A percentile compares a stretch with the other conserved stretches of the same genome.
phyloP scores from a whole-genome alignment of 1,139 yeast genomes.

The Pichia sp. region DNA sequence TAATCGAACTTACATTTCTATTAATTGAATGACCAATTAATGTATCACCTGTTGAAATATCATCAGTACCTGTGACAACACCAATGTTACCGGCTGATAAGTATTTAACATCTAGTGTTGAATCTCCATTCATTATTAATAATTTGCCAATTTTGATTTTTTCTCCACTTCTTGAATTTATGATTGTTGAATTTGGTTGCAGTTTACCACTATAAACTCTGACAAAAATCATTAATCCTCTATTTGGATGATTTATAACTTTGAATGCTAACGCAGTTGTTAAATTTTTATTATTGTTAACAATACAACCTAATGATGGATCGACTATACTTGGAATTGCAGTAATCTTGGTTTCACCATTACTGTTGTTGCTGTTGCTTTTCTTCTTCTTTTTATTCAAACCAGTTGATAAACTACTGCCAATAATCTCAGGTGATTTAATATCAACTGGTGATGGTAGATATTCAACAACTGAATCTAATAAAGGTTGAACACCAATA shows the following conservation, averaged over 20 bases:
- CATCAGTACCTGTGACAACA: slow-evolving; percentile 72
- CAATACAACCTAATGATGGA: slow-evolving; percentile 40
- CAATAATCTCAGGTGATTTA: slow-evolving; percentile 47
- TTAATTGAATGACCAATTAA: slow-evolving; percentile 34
- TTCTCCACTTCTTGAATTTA: slow-evolving; percentile 66
- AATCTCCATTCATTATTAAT: slow-evolving; percentile 83
- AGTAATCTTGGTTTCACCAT: background rate
- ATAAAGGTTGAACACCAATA: slow-evolving; percentile 89
- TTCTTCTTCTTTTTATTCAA: slow-evolving; percentile 17
- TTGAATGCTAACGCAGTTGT: slow-evolving; percentile 87
- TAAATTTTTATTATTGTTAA: slow-evolving; percentile 50
- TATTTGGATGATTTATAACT: slow-evolving; percentile 75
- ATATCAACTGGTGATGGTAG: slow-evolving; percentile 79
- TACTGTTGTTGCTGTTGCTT: background rate
- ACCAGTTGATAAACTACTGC: slow-evolving; percentile 16
- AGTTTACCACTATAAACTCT: slow-evolving; percentile 82
- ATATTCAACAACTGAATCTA: slow-evolving; percentile 73
- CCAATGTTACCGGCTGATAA: slow-evolving; percentile 82
- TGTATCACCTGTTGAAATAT: slow-evolving; percentile 86
- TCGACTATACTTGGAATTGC: slow-evolving; percentile 35
- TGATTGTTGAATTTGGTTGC: slow-evolving; percentile 51
- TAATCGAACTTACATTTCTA: slow-evolving; percentile 19
- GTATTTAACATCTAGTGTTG: slow-evolving; percentile 60
- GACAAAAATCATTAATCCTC: slow-evolving; percentile 81
- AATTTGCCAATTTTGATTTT: slow-evolving; percentile 62